These are phyloP conservation scores for Pichia manshurica DNA, from an alignment of 805 yeast species.

Conservation along the genomic window DNA sequence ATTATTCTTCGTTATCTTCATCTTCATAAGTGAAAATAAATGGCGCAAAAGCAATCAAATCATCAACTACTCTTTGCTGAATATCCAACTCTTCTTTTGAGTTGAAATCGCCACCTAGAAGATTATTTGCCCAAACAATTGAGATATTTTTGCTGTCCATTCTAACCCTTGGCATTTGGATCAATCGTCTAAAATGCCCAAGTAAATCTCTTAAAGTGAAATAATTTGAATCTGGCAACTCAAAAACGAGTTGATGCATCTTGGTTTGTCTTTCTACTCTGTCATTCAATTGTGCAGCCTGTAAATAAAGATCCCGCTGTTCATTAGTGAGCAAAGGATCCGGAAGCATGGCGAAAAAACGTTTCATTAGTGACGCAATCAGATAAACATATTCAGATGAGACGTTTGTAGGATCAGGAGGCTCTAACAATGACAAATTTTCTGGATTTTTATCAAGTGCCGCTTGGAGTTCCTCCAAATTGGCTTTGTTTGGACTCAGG, in stretches of 20 bases:
- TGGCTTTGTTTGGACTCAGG: slow-evolving; percentile 70
- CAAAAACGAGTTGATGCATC: slow-evolving; percentile 82
- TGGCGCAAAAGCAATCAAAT: slow-evolving; percentile 73
- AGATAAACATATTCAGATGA: slow-evolving; percentile 79
- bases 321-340: slow-evolving; percentile 74
- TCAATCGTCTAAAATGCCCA: slow-evolving; percentile 56
- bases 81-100: slow-evolving; percentile 43
- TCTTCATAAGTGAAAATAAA: slow-evolving; percentile 51
- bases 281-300: slow-evolving; percentile 64
- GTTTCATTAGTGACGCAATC: slow-evolving; percentile 82
- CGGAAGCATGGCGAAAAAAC: slow-evolving; percentile 78
- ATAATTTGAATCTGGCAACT: slow-evolving; percentile 90
- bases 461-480: slow-evolving; percentile 66
- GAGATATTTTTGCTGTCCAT: slow-evolving; percentile 81
- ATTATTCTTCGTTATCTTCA: neutral
- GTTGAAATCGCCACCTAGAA: slow-evolving; percentile 56
- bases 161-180: slow-evolving; percentile 51
- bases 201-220: slow-evolving; percentile 81
- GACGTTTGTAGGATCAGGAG: slow-evolving; percentile 49
- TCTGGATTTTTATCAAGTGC: slow-evolving; percentile 73
- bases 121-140: slow-evolving; percentile 92
- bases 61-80: slow-evolving; percentile 68
- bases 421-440: slow-evolving; percentile 44
- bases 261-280: slow-evolving; percentile 55
- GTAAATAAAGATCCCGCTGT: slow-evolving; percentile 56